Evolutionary conservation across 345 rosid species (phyloP).

Genomic region (Syzygium oleosum): DNA sequence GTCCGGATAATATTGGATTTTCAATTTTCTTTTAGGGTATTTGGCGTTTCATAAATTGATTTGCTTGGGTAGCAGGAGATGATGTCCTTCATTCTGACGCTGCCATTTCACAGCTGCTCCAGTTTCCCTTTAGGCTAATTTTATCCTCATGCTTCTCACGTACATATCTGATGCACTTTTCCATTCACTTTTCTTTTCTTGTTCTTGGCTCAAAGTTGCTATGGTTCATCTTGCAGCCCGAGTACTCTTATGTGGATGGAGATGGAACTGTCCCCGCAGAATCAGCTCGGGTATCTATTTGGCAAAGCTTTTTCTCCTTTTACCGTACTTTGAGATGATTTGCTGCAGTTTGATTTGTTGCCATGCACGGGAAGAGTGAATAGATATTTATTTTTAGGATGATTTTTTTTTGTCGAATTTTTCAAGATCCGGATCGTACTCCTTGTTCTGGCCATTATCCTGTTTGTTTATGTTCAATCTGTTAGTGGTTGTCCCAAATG

Average conservation of each 20-base stretch:
- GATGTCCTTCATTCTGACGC: neutral
- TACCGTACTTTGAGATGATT: neutral
- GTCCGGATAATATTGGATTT: neutral
- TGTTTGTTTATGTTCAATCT: neutral
- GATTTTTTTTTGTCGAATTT: neutral
- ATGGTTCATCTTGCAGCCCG: slow-evolving; percentile 39
- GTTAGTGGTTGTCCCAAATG: neutral
- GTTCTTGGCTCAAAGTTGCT: neutral
- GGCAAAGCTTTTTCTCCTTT: neutral
- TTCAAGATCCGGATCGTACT: neutral
- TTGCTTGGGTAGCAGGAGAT: neutral
- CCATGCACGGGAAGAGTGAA: neutral
- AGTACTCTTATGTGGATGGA: slow-evolving; percentile 75
- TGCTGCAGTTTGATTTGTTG: neutral
- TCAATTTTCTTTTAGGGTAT: neutral
- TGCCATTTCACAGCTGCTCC: neutral
- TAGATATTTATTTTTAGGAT: neutral
- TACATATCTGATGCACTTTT: neutral
- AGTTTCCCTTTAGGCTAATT: neutral
- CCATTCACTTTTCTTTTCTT: neutral
- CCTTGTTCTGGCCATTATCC: neutral
- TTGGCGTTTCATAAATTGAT: neutral
- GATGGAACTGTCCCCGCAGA: slow-evolving; percentile 94
- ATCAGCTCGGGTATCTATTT: slow-evolving; percentile 50
- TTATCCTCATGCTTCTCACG: neutral